These are phyloP conservation scores for Acacia confusa DNA, from an alignment of 306 rosid genomes.

Conservation along the genomic window DNA sequence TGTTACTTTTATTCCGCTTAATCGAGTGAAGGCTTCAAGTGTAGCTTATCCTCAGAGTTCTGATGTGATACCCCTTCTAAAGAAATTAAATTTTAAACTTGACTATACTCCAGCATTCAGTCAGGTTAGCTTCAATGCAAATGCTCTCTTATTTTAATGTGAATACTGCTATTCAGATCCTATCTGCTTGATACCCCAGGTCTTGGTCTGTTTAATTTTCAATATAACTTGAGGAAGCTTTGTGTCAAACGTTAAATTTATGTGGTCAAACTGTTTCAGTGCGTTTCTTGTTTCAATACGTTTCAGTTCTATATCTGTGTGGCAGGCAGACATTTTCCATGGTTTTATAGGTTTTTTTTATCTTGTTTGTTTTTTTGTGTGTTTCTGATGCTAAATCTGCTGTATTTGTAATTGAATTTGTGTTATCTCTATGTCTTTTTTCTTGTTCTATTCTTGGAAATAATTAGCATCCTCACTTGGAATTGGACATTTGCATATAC, in stretches of 20 bases:
- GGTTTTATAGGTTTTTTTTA: neutral
- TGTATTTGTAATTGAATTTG: neutral
- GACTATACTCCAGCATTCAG: conserved; percentile 68
- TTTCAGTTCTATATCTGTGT: neutral
- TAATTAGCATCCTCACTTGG: neutral
- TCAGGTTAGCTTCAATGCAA: conserved; percentile 63
- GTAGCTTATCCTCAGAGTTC: conserved; percentile 81
- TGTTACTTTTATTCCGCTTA: conserved; percentile 93
- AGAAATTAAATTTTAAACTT: conserved; percentile 62
- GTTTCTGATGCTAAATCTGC: neutral
- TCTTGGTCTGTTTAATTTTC: conserved; percentile 9
- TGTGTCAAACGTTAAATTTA: neutral
- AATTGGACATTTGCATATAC: neutral
- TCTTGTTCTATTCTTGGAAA: neutral
- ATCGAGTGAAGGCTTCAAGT: conserved; percentile 82
- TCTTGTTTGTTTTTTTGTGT: neutral
- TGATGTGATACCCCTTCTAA: conserved; percentile 84
- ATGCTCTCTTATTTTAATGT: conserved; percentile 18
- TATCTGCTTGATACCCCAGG: conserved; percentile 6
- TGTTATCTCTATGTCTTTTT: neutral
- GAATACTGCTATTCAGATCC: neutral
- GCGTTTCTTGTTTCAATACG: neutral
- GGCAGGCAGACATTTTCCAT: neutral
- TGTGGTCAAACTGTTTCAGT: neutral
- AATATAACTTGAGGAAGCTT: neutral